These are phyloP conservation scores for Talaromyces sp. DNA, from an alignment of 2,329 filamentous ascomycete genomes.

Conservation along the genomic window DNA sequence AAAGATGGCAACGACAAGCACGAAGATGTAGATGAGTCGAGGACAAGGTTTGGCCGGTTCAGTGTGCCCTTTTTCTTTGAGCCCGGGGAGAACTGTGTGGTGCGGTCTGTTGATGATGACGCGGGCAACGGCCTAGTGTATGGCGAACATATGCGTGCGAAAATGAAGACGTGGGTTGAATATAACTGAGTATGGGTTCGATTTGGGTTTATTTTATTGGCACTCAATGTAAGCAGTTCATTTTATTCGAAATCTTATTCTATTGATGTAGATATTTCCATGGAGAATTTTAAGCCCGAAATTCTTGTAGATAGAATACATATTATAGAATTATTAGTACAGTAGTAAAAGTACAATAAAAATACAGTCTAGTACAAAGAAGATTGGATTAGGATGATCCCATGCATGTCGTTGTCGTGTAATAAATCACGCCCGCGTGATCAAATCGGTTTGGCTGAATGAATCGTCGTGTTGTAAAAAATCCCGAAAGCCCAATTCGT, in stretches of 20 bases:
- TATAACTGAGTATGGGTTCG: conserved; percentile 12
- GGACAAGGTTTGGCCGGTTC: conserved; percentile 25
- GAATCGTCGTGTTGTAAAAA: not conserved
- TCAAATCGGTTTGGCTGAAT: not conserved
- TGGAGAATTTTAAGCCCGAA: too few species aligned
- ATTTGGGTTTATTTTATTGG: too few species aligned
- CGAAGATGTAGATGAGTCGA: not conserved
- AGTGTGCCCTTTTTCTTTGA: conserved; percentile 47
- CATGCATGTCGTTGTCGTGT: not conserved
- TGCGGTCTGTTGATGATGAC: conserved; percentile 31
- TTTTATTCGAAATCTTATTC: too few species aligned
- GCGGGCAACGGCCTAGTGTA: conserved; percentile 26
- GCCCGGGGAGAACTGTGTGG: conserved; percentile 38
- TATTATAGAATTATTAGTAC: not conserved
- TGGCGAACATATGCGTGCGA: conserved; percentile 37
- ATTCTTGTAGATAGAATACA: not conserved
- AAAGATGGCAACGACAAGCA: not conserved
- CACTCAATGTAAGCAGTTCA: too few species aligned
- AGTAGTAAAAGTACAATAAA: not conserved
- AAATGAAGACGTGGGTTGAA: conserved; percentile 43
- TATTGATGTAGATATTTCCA: too few species aligned
- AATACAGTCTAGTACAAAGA: not conserved
- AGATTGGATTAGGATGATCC: not conserved
- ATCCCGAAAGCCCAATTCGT: not conserved
- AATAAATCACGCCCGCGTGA: not conserved